These are phyloP conservation scores for Coemansia reversa DNA, from an alignment of 192 early-diverging fungal genomes.

Conservation along the genomic window DNA sequence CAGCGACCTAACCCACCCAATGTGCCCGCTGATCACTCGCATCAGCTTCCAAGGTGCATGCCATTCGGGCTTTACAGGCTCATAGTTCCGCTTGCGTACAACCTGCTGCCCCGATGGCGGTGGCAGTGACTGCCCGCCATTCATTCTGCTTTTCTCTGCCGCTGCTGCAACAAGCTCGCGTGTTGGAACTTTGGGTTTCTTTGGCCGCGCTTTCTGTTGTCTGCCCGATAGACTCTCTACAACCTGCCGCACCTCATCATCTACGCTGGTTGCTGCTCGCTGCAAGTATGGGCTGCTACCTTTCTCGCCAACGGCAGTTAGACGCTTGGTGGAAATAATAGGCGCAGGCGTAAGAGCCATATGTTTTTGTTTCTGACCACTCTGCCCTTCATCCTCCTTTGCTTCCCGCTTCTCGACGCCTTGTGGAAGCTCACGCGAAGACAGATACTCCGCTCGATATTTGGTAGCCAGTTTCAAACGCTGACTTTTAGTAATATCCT, in stretches of 20 bases:
- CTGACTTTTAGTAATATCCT: constrained; percentile 2
- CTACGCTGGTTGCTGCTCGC: constrained; percentile 11
- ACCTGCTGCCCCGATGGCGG: constrained; percentile 42
- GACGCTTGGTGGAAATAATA: neutral
- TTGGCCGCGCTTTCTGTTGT: constrained; percentile 19
- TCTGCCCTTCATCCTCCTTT: neutral
- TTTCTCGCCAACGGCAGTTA: constrained; percentile 11
- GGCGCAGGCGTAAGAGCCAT: neutral
- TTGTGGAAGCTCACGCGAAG: constrained; percentile 31
- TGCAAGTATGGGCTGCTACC: neutral
- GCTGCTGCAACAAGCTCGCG: constrained; percentile 32
- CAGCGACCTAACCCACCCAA: constrained; percentile 93
- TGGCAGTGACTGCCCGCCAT: constrained; percentile 13
- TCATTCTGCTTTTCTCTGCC: constrained; percentile 11
- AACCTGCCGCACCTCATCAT: constrained; percentile 42
- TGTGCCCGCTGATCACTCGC: constrained; percentile 93
- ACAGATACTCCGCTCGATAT: constrained; percentile 48
- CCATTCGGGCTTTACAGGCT: constrained; percentile 73
- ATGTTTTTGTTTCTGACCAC: neutral
- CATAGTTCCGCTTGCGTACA: constrained; percentile 49
- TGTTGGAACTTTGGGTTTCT: constrained; percentile 35
- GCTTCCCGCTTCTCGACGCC: constrained; percentile 5
- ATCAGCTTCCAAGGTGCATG: constrained; percentile 98
- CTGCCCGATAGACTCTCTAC: constrained; percentile 35
- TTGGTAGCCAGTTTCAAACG: constrained; percentile 17